Percentiles rank a stretch among this genome's conserved stretches.
Conservation (phyloP, 169 alveolate species). For the Eimeria sp. region DNA sequence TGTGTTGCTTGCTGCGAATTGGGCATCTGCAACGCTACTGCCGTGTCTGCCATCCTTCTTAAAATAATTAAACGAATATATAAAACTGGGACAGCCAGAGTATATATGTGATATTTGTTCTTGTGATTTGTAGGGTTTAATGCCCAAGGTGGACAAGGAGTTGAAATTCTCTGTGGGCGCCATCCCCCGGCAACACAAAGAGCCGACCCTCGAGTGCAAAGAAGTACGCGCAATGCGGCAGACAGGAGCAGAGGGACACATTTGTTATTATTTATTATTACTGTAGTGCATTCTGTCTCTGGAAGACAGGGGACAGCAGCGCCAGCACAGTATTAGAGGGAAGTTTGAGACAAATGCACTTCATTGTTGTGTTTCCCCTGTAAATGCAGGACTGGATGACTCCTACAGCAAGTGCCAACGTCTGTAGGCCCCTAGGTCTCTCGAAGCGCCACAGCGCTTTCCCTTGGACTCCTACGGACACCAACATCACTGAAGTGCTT, state of each 20-base stretch:
- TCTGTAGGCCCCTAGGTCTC: constrained; percentile 46
- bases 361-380: background rate
- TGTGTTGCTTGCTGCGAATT: background rate
- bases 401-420: constrained; percentile 48
- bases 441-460: constrained; percentile 29
- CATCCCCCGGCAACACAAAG: background rate
- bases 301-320: background rate
- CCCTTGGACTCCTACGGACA: constrained; percentile 28
- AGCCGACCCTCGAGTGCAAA: constrained; percentile 46
- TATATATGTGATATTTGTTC: background rate
- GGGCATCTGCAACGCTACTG: background rate
- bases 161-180: constrained; percentile 7
- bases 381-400: constrained; percentile 35
- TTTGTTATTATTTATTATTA: too few species aligned
- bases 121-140: constrained; percentile 43
- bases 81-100: background rate
- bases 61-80: background rate
- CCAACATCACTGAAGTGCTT: constrained; percentile 11
- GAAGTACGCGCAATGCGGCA: constrained; percentile 1
- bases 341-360: background rate
- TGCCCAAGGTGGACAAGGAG: constrained; percentile 33
- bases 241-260: background rate
- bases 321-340: background rate
- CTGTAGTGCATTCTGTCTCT: background rate
- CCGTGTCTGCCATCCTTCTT: background rate